phyloP scores from a whole-genome alignment of 2,329 filamentous ascomycete genomes.

The Colletotrichum salicis region DNA sequence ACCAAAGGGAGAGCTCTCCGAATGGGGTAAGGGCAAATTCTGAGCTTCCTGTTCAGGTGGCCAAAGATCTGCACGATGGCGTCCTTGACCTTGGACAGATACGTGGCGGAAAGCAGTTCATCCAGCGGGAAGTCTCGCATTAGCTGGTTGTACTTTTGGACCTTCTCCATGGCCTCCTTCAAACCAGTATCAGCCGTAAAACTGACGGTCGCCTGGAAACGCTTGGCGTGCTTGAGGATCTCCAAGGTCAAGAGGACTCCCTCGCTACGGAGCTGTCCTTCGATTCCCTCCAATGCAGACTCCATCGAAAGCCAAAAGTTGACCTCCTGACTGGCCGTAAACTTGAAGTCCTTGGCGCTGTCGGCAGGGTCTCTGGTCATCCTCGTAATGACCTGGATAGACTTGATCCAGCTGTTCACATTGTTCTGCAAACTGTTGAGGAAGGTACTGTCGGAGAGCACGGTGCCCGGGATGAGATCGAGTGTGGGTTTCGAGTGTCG shows the following conservation, averaged over 20 bases:
- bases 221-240: constrained; percentile 95
- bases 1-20: constrained; percentile 91
- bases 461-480: constrained; percentile 78
- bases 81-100: constrained; percentile 87
- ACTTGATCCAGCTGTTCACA: constrained; percentile 98
- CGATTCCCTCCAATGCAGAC: constrained; percentile 89
- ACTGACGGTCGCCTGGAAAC: constrained; percentile 96
- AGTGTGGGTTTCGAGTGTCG: constrained; percentile 76
- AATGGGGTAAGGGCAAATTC: constrained; percentile 95
- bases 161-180: constrained; percentile 94
- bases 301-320: constrained; percentile 99
- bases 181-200: constrained; percentile 95
- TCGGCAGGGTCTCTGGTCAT: constrained; percentile 84
- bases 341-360: constrained; percentile 61
- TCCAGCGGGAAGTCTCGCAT: constrained; percentile 98
- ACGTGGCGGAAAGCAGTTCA: constrained; percentile 91
- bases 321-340: constrained; percentile 93
- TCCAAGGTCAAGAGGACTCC: constrained; percentile 92
- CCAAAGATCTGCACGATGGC: constrained; percentile 89
- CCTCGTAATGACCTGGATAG: constrained; percentile 95
- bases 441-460: constrained; percentile 90
- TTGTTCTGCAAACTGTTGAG: constrained; percentile 93
- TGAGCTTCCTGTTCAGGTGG: constrained; percentile 97
- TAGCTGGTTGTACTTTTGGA: constrained; percentile 98
- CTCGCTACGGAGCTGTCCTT: constrained; percentile 86